Evolutionary conservation across 805 yeast genomes (phyloP).

Genomic region (Dipodascopsis tothii): DNA sequence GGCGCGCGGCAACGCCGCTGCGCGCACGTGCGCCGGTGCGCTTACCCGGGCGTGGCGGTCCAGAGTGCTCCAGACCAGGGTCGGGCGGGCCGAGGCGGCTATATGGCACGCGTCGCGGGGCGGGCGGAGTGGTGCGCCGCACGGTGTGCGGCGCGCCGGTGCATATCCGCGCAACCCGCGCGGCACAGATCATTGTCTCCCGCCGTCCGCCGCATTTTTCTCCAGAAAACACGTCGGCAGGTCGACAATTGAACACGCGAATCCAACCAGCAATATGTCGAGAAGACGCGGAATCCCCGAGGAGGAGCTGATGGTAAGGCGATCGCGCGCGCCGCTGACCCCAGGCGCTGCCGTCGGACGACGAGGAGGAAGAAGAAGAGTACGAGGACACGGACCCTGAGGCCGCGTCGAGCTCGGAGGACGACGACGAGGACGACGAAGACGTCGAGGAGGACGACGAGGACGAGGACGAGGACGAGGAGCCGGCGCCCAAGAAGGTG

Average conservation of each 20-base stretch:
- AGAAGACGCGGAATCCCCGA: conserved; percentile 22
- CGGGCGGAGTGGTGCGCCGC: too few relatives aligned
- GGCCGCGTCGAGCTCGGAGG: conserved; percentile 10
- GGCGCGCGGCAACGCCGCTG: too few relatives aligned
- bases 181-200: too few relatives aligned
- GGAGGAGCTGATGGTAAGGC: conserved; percentile 20
- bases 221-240: too few relatives aligned
- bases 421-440: conserved; percentile 20
- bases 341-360: conserved; percentile 23
- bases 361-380: conserved; percentile 22
- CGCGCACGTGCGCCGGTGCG: too few relatives aligned
- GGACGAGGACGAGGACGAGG: conserved; percentile 2
- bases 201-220: too few relatives aligned
- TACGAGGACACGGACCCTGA: conserved; percentile 23
- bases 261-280: conserved; percentile 6
- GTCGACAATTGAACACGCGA: not conserved
- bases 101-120: too few relatives aligned
- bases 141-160: too few relatives aligned
- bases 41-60: too few relatives aligned
- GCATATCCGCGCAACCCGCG: too few relatives aligned
- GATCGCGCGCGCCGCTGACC: not conserved
- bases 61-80: too few relatives aligned
- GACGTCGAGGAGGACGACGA: conserved; percentile 11
- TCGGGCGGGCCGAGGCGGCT: too few relatives aligned
- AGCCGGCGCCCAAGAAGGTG: conserved; percentile 1